Evolutionary conservation across 1,284 basidiomycete genomes (phyloP).

Genomic region (Ustilago lituana): DNA sequence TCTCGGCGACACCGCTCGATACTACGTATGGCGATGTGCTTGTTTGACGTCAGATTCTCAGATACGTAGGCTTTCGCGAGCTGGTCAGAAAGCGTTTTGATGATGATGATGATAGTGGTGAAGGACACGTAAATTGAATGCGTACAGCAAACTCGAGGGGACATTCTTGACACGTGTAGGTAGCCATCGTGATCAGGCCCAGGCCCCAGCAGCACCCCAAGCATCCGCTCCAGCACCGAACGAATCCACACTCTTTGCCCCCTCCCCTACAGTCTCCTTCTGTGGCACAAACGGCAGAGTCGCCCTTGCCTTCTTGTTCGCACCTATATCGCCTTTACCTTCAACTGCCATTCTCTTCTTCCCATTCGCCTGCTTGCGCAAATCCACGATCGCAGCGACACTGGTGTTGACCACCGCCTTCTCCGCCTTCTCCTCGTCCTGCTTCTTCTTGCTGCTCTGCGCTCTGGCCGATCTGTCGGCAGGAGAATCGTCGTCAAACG

Average conservation of each 20-base stretch:
- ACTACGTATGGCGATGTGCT: too few species aligned
- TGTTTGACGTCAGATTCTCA: too few species aligned
- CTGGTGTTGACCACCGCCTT: slow-evolving; percentile 25
- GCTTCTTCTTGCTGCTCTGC: slow-evolving; percentile 3
- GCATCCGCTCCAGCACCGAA: slow-evolving; percentile 32
- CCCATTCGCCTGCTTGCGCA: slow-evolving; percentile 23
- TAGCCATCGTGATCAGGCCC: slow-evolving; percentile 8
- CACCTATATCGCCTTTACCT: neutral
- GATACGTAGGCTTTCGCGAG: too few species aligned
- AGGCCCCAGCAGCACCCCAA: slow-evolving; percentile 31
- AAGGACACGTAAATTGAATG: too few species aligned
- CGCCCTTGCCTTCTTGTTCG: slow-evolving; percentile 21
- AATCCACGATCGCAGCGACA: slow-evolving; percentile 30
- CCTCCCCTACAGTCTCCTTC: neutral
- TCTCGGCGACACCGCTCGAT: too few species aligned
- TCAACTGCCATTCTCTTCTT: slow-evolving; percentile 14
- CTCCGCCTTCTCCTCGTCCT: neutral
- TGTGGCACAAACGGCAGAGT: slow-evolving; percentile 17
- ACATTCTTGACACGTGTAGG: too few species aligned
- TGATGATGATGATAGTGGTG: too few species aligned
- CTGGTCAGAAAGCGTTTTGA: too few species aligned
- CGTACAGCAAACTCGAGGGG: too few species aligned
- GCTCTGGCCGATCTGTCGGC: neutral
- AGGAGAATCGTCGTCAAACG: slow-evolving; percentile 16
- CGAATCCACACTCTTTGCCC: neutral